Evolutionary conservation across 2,329 filamentous ascomycete species (phyloP), one percentile per base, ranked within the genome.

Genomic region (Polychaeton citri): DNA sequence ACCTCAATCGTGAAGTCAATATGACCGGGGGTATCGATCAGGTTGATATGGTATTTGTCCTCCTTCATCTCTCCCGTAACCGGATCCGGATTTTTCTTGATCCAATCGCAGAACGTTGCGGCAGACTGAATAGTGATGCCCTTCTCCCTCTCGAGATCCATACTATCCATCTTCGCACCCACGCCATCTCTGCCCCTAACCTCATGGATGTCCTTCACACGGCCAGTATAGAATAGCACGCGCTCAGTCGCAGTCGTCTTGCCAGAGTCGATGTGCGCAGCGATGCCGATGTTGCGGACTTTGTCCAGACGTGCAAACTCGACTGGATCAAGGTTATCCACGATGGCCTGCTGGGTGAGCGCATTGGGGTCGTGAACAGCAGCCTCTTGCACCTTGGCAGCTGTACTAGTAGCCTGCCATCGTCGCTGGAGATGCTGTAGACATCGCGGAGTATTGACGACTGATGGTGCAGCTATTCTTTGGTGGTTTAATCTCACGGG

Each of bases 1-100:
- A 98, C 90, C 63, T 98, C 90, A 46, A 98, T 96, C 10, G 90
- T 98, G 58, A 98, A 98, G 61, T 98, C 90, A 54, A 98, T 96
- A 64, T 98, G 90, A 30, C 90, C 90, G 3, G 90, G 90, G 1
- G 90, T 98, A 60, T 98, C 90, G 56, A 98, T 98, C 69, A 98
- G 69, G 64, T 98, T 98, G 69, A 98, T 78, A 60, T 98, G 88
- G 63, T 93, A 98, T 50, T 79, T 85, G 61, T 93, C 78, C 35
- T 95, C 85, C 55, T 82, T 74, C 47, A 81, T 82, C 45, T 88
- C 65, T 51, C 84, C 79, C 16, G 52, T 54, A 2, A 54, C 46
- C 7, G 51, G 47, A 40, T 57, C 53, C 1, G 53, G 52, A 18
- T 62, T 59, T 60, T 75, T 79, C 68, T 93, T 95, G 47, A 81